phyloP scores from a whole-genome alignment of 345 rosid species.

The Euphorbia pulcherrima region DNA sequence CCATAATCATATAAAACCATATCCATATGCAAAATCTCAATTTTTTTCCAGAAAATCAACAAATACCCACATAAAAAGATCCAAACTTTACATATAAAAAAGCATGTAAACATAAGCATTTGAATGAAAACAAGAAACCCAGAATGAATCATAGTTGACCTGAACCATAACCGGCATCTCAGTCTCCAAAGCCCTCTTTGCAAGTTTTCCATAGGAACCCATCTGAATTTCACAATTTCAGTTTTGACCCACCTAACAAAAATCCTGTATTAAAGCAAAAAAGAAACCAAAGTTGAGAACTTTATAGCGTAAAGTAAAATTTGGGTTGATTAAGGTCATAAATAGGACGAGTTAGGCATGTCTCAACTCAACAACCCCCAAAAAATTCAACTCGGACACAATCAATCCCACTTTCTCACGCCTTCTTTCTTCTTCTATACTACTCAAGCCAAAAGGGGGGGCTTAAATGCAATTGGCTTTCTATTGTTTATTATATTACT shows the following conservation, averaged over 20 bases:
- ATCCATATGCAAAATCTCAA: not conserved
- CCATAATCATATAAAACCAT: not conserved
- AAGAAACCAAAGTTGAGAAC: not conserved
- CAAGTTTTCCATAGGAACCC: slow-evolving; percentile 79
- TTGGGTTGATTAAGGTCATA: not conserved
- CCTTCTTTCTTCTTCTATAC: not conserved
- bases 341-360: slow-evolving; percentile 1
- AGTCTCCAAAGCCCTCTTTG: slow-evolving; percentile 74
- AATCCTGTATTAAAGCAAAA: not conserved
- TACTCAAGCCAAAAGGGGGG: not conserved
- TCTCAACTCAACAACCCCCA: slow-evolving; percentile 7
- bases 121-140: slow-evolving; percentile 13
- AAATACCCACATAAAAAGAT: not conserved
- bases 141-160: slow-evolving; percentile 37
- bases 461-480: not conserved
- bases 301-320: not conserved
- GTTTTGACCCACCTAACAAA: slow-evolving; percentile 1
- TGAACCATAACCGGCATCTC: slow-evolving; percentile 82
- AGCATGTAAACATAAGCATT: not conserved
- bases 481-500: too few species aligned
- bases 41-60: not conserved
- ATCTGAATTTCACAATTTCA: slow-evolving; percentile 34
- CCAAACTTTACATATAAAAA: not conserved
- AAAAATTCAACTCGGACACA: not conserved
- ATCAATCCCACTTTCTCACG: not conserved